Evolutionary conservation across 2,329 filamentous ascomycete species (phyloP).

Genomic region (Pseudocercospora macadamiae): DNA sequence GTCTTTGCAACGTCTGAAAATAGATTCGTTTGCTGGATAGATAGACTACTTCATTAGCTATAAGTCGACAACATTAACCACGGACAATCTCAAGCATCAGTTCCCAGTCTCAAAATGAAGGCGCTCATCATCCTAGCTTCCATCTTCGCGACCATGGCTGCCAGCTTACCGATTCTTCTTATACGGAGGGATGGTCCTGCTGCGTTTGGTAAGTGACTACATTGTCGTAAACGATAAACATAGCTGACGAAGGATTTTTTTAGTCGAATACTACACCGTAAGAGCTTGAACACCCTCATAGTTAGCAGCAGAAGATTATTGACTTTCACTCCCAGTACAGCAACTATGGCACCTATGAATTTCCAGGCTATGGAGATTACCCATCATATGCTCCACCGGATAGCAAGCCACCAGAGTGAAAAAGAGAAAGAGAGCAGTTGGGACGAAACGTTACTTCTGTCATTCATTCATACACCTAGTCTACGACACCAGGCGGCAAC

Average conservation of each 20-base stretch:
- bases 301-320: not conserved
- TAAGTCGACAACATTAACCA: not conserved
- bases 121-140: not conserved
- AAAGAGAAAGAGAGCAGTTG: not conserved
- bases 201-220: not conserved
- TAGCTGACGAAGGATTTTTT: not conserved
- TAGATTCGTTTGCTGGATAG: not conserved
- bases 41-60: not conserved
- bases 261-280: conserved; percentile 1
- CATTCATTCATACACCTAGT: conserved; percentile 15
- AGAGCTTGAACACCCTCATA: not conserved
- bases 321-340: not conserved
- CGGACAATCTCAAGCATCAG: not conserved
- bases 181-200: not conserved
- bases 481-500: conserved; percentile 56
- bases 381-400: not conserved
- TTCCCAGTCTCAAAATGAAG: not conserved
- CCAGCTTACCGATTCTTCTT: not conserved
- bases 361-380: not conserved
- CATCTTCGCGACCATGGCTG: not conserved
- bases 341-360: not conserved
- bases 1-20: not conserved
- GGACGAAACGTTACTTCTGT: not conserved
- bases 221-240: not conserved
- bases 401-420: not conserved